A percentile compares a stretch with the other conserved stretches of the same genome.
Conservation (phyloP, 345 rosid genomes). For the Bruguiera parviflora region DNA sequence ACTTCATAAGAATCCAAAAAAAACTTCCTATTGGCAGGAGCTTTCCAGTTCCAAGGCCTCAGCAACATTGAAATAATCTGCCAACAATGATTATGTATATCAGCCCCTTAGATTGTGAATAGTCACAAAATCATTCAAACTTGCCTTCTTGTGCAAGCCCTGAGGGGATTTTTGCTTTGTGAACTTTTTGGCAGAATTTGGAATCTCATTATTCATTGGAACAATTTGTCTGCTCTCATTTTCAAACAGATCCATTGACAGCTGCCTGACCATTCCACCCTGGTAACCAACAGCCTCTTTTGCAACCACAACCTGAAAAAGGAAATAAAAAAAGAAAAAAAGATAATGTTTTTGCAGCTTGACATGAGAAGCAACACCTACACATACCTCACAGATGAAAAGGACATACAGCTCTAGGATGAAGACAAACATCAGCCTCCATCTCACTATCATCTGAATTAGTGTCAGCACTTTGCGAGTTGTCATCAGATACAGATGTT, state of each 20-base stretch:
- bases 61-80: slow-evolving; percentile 88
- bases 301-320: slow-evolving; percentile 87
- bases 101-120: not conserved
- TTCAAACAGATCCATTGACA: slow-evolving; percentile 96
- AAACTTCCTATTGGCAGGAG: slow-evolving; percentile 86
- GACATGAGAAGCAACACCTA: slow-evolving; percentile 7
- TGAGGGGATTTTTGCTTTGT: slow-evolving; percentile 86
- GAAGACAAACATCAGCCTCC: slow-evolving; percentile 92
- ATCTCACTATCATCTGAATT: slow-evolving; percentile 63
- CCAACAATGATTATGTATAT: slow-evolving; percentile 26
- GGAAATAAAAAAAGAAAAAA: slow-evolving; percentile 7
- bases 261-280: slow-evolving; percentile 96
- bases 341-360: slow-evolving; percentile 14
- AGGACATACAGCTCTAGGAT: slow-evolving; percentile 92
- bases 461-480: slow-evolving; percentile 61
- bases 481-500: slow-evolving; percentile 70
- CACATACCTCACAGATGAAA: slow-evolving; percentile 14
- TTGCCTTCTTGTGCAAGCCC: slow-evolving; percentile 94
- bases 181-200: slow-evolving; percentile 73
- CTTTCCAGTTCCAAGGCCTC: slow-evolving; percentile 96
- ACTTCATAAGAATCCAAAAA: slow-evolving; percentile 97
- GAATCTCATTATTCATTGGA: slow-evolving; percentile 67
- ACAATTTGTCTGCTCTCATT: slow-evolving; percentile 97
- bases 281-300: slow-evolving; percentile 89
- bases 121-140: slow-evolving; percentile 8